phyloP scores from a whole-genome alignment of 225 moss, liverwort and hornwort species.

The Ulota crispa region DNA sequence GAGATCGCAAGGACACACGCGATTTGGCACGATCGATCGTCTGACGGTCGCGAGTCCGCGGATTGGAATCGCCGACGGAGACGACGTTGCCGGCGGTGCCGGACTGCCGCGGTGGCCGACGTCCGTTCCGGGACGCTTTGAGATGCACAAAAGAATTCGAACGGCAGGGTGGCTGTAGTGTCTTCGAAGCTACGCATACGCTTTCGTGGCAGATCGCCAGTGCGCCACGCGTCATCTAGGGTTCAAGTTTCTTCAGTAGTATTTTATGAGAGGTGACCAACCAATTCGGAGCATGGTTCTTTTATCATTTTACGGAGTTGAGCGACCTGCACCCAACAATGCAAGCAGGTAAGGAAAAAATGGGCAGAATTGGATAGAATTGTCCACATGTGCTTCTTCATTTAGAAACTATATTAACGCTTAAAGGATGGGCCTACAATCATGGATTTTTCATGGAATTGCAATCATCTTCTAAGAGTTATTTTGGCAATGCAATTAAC shows the following conservation, averaged over 20 bases:
- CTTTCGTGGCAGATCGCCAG: not conserved
- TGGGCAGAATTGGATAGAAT: too few relatives aligned
- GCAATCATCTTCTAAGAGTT: too few relatives aligned
- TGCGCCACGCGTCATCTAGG: not conserved
- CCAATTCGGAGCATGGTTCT: not conserved
- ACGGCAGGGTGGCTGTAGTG: not conserved
- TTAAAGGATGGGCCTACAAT: too few relatives aligned
- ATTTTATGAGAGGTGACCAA: not conserved
- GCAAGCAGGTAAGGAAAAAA: too few relatives aligned
- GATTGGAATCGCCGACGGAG: not conserved
- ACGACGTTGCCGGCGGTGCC: not conserved
- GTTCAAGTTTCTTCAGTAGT: not conserved
- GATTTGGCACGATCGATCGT: not conserved
- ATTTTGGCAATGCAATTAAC: too few relatives aligned
- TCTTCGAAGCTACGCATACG: not conserved
- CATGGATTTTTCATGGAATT: too few relatives aligned
- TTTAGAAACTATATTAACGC: too few relatives aligned
- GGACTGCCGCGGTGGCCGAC: not conserved
- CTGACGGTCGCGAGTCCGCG: not conserved
- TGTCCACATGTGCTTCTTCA: too few relatives aligned
- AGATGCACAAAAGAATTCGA: not conserved
- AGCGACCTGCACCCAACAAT: too few relatives aligned
- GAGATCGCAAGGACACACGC: not conserved
- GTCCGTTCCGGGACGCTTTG: not conserved
- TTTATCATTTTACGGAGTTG: too few relatives aligned